Percentiles rank a stretch among this genome's conserved stretches.
Conservation (phyloP, 306 rosid species). For the Rosa chinensis region DNA sequence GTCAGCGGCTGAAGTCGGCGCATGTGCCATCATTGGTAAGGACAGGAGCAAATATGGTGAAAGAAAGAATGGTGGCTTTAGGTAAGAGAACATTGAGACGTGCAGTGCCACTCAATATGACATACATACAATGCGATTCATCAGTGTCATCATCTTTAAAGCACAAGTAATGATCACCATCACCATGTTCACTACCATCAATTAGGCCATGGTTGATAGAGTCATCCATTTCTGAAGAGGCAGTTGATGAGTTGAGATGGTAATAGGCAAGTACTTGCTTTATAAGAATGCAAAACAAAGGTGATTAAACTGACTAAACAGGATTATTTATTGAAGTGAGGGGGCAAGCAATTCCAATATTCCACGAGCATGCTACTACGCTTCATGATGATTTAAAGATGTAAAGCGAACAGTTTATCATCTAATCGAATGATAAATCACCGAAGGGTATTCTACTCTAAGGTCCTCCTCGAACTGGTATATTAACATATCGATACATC, state of each 20-base stretch:
- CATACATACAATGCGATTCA: slow-evolving; percentile 34
- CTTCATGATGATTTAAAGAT: too few species aligned
- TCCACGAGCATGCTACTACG: background rate
- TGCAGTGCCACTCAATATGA: slow-evolving; percentile 38
- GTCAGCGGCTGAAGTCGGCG: too few species aligned
- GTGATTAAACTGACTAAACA: background rate
- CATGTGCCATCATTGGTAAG: too few species aligned
- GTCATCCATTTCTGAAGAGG: slow-evolving; percentile 35
- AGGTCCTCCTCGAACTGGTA: too few species aligned
- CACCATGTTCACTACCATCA: slow-evolving; percentile 29
- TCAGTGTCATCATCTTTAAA: slow-evolving; percentile 25
- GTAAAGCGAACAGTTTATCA: too few species aligned
- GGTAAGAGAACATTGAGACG: too few species aligned
- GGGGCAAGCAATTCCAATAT: slow-evolving; percentile 26
- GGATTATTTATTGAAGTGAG: slow-evolving; percentile 31
- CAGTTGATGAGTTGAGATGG: slow-evolving; percentile 1
- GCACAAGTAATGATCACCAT: slow-evolving; percentile 24
- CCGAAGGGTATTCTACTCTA: too few species aligned
- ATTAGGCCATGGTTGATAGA: slow-evolving; percentile 36
- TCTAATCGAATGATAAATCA: too few species aligned
- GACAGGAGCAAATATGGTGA: too few species aligned
- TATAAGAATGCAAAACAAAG: background rate
- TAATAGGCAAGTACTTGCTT: slow-evolving; percentile 9
- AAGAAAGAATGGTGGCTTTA: too few species aligned
- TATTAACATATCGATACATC: too few species aligned